phyloP scores from a whole-genome alignment of 2,329 filamentous ascomycete species.

The Esteya vermicola region DNA sequence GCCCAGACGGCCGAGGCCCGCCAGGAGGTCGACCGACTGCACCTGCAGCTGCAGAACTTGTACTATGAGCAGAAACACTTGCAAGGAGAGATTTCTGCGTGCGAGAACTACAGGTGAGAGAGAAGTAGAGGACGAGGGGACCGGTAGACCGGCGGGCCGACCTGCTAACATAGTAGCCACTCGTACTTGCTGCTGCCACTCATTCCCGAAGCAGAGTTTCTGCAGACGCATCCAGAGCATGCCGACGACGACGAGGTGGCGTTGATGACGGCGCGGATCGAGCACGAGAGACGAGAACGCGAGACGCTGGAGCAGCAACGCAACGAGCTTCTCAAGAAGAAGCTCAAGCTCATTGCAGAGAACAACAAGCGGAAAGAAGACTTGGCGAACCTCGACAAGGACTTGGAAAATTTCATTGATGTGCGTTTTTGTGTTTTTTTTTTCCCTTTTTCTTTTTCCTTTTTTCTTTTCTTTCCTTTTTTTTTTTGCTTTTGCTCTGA shows the following conservation, averaged over 20 bases:
- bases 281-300: constrained; percentile 76
- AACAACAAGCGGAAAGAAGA: constrained; percentile 94
- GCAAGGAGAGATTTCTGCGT: constrained; percentile 76
- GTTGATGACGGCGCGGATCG: constrained; percentile 79
- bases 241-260: constrained; percentile 59
- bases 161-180: constrained; percentile 40
- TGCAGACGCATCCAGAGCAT: constrained; percentile 62
- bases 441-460: background rate
- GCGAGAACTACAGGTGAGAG: constrained; percentile 84
- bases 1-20: constrained; percentile 71
- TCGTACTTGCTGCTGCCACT: constrained; percentile 78
- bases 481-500: no score
- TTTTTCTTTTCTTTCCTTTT: no score
- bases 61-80: constrained; percentile 93
- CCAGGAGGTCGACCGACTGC: constrained; percentile 80
- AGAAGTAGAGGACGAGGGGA: no score
- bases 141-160: no score
- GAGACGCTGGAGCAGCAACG: constrained; percentile 75
- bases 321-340: constrained; percentile 56
- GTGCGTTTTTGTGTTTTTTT: constrained; percentile 29
- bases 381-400: constrained; percentile 76
- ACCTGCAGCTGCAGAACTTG: constrained; percentile 86
- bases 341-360: constrained; percentile 47
- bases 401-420: constrained; percentile 88
- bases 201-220: constrained; percentile 70